Conservation (phyloP, 2,329 filamentous ascomycete genomes). For the Aureobasidium sp. region DNA sequence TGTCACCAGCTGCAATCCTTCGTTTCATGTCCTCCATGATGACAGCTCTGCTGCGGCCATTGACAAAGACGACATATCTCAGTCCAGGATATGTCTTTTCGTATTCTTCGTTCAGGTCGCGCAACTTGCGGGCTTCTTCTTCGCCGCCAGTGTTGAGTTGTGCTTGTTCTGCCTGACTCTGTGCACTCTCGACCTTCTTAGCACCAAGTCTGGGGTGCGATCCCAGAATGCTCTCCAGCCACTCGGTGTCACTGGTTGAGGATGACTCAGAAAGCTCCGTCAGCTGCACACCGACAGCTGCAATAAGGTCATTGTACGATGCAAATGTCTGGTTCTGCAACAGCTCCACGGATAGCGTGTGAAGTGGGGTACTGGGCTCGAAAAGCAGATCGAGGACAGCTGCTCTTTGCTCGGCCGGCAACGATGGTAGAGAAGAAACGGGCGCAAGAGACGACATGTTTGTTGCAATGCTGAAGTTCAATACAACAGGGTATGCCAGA, state of each 20-base stretch:
- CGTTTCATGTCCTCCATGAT: constrained; percentile 77
- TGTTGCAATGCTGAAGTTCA: neutral
- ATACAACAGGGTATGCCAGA: no score
- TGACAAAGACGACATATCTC: constrained; percentile 87
- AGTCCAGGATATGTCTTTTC: constrained; percentile 75
- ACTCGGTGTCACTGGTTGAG: constrained; percentile 45
- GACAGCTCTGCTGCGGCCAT: constrained; percentile 63
- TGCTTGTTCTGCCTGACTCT: constrained; percentile 76
- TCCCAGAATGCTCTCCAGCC: constrained; percentile 65
- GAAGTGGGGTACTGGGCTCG: constrained; percentile 70
- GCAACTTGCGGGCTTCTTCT: constrained; percentile 53
- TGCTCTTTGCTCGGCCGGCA: constrained; percentile 50
- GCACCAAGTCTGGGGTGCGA: constrained; percentile 80
- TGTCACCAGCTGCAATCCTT: constrained; percentile 63
- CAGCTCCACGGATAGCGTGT: constrained; percentile 61
- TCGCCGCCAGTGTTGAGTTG: constrained; percentile 51
- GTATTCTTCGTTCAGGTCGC: constrained; percentile 65
- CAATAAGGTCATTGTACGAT: constrained; percentile 64
- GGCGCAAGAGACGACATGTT: constrained; percentile 45
- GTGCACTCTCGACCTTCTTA: constrained; percentile 71
- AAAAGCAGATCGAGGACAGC: constrained; percentile 70
- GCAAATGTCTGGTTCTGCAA: constrained; percentile 54
- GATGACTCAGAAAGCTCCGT: constrained; percentile 49
- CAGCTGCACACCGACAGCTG: constrained; percentile 58
- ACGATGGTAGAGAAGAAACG: constrained; percentile 48